phyloP scores from a whole-genome alignment of 2,329 filamentous ascomycete species.

The Byssochlamys sp. region DNA sequence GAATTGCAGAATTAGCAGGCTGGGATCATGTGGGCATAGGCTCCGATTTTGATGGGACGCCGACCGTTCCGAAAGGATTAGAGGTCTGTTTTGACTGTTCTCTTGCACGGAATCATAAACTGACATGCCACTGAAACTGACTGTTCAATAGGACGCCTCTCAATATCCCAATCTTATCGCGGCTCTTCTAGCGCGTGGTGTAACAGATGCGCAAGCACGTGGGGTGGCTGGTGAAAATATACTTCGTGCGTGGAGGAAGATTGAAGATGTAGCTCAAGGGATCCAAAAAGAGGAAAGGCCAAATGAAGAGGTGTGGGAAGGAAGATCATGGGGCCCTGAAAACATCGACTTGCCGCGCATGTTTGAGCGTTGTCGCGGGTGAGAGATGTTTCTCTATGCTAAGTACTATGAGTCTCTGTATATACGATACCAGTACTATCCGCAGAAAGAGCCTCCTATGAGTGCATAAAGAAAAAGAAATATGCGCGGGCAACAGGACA shows the following conservation, averaged over 20 bases:
- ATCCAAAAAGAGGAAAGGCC: slow-evolving; percentile 3
- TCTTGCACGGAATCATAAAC: not conserved
- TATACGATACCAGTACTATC: too few species aligned
- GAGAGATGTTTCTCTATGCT: not conserved
- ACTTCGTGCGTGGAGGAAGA: slow-evolving; percentile 4
- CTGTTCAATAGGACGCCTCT: slow-evolving; percentile 11
- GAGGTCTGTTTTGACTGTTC: slow-evolving; percentile 1
- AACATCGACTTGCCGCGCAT: not conserved
- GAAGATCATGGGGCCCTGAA: not conserved
- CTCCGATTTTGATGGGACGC: slow-evolving; percentile 7
- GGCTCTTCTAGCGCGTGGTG: slow-evolving; percentile 5
- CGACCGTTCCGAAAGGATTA: not conserved
- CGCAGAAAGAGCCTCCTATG: too few species aligned
- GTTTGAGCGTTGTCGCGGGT: not conserved
- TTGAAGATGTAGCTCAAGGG: slow-evolving; percentile 1
- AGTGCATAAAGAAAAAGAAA: too few species aligned
- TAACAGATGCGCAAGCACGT: slow-evolving; percentile 4
- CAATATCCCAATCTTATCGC: slow-evolving; percentile 10
- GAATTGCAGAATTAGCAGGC: slow-evolving; percentile 5
- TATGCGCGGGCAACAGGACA: too few species aligned
- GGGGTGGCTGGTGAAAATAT: slow-evolving; percentile 5
- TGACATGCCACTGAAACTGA: not conserved
- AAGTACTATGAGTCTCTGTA: too few species aligned
- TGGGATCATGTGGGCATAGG: slow-evolving; percentile 8
- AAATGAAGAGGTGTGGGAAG: slow-evolving; percentile 4